These are phyloP conservation scores for Penicillium nordicum DNA, from an alignment of 2,329 filamentous ascomycete species.

Conservation along the genomic window DNA sequence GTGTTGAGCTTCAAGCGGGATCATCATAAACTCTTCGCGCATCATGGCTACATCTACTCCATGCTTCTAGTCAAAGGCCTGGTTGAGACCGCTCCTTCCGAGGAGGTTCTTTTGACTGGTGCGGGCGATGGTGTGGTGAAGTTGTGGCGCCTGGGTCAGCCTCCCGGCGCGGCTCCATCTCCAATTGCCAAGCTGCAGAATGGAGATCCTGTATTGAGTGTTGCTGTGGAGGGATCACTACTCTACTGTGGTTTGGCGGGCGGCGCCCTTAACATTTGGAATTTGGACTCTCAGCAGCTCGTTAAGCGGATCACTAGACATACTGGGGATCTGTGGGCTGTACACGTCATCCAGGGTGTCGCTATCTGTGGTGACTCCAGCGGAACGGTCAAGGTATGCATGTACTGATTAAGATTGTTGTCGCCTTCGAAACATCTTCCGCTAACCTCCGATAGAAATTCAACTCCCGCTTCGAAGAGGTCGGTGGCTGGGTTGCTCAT, in stretches of 20 bases:
- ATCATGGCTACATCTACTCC: constrained; percentile 93
- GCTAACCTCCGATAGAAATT: constrained; percentile 52
- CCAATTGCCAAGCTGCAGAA: constrained; percentile 67
- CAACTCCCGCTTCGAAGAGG: constrained; percentile 78
- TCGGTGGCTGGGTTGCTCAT: constrained; percentile 77
- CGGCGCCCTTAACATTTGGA: constrained; percentile 92
- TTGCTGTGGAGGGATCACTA: constrained; percentile 85
- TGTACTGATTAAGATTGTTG: constrained; percentile 27
- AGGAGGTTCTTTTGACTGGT: constrained; percentile 82
- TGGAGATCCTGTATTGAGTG: constrained; percentile 66
- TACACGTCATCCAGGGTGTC: constrained; percentile 80
- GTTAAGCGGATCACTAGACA: constrained; percentile 81
- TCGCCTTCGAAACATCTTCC: neutral
- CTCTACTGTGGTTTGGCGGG: constrained; percentile 85
- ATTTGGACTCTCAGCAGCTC: constrained; percentile 88
- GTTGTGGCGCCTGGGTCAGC: constrained; percentile 73
- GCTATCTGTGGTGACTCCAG: constrained; percentile 87
- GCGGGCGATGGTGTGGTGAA: constrained; percentile 93
- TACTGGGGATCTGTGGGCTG: constrained; percentile 76
- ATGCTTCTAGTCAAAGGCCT: constrained; percentile 82
- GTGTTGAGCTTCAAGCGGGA: constrained; percentile 77
- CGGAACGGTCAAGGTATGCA: constrained; percentile 74
- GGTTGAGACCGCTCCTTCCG: constrained; percentile 60
- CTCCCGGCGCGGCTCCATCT: constrained; percentile 59
- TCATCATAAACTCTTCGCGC: constrained; percentile 82